Conservation (phyloP, 1,284 basidiomycete species). For the Meira nashicola region DNA sequence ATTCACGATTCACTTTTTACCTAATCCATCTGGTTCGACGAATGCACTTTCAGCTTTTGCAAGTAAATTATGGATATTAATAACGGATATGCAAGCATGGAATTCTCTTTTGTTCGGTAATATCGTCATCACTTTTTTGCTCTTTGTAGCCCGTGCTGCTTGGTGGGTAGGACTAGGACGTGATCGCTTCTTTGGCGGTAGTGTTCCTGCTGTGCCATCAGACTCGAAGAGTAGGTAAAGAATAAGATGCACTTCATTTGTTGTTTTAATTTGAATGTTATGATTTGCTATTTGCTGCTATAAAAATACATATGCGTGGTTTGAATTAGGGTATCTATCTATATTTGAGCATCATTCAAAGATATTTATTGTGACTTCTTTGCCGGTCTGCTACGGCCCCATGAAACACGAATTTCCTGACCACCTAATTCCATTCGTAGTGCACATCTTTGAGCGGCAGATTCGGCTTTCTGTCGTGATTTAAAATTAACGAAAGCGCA, state of each 20-base stretch:
- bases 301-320: too few relatives aligned
- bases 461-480: constrained; percentile 72
- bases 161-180: constrained; percentile 4
- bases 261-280: too few relatives aligned
- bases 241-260: too few relatives aligned
- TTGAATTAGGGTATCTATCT: too few relatives aligned
- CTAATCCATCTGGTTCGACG: constrained; percentile 9
- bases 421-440: constrained; percentile 79
- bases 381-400: constrained; percentile 62
- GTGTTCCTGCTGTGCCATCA: too few relatives aligned
- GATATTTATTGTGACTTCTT: constrained; percentile 7
- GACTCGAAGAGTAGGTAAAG: too few relatives aligned
- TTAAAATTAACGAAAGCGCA: constrained; percentile 96
- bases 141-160: constrained; percentile 30
- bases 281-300: too few relatives aligned
- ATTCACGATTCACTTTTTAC: constrained; percentile 32
- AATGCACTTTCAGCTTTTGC: constrained; percentile 21
- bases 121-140: constrained; percentile 39
- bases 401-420: constrained; percentile 71
- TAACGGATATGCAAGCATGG: constrained; percentile 16
- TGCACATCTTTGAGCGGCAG: constrained; percentile 77
- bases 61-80: constrained; percentile 1
- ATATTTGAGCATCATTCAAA: too few relatives aligned
- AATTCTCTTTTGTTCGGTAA: constrained; percentile 42
- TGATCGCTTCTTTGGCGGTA: background rate